A percentile compares a stretch with the other conserved stretches of the same genome.
Evolutionary conservation across 2,329 filamentous ascomycete genomes (phyloP).

Genomic region (Stagonosporopsis tanaceti): DNA sequence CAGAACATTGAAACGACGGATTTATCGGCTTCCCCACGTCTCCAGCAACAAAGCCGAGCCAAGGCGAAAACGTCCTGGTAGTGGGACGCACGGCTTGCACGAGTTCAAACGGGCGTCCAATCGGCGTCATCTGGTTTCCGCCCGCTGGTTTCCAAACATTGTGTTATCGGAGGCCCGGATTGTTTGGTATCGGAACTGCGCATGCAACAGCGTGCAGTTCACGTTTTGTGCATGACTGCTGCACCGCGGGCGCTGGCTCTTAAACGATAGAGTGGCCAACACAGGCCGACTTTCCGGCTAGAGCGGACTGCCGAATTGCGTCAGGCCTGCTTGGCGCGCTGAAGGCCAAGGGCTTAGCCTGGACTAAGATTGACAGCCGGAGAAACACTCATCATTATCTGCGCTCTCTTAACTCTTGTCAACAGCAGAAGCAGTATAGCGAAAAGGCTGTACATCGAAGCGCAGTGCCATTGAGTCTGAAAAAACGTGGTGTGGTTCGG

Average conservation of each 20-base stretch:
- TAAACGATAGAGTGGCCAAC: background rate
- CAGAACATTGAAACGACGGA: background rate
- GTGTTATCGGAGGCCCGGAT: background rate
- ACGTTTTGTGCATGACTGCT: background rate
- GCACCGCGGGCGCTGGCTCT: background rate
- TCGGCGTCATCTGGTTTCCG: constrained; percentile 18
- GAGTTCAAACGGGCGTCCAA: constrained; percentile 10
- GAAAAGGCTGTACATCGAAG: constrained; percentile 16
- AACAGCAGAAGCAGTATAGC: background rate
- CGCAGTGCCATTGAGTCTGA: constrained; percentile 28
- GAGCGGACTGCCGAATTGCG: constrained; percentile 13
- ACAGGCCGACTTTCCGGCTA: constrained; percentile 13
- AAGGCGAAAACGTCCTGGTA: constrained; percentile 2
- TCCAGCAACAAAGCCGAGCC: constrained; percentile 7
- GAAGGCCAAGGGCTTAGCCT: constrained; percentile 25
- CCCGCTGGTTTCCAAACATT: background rate
- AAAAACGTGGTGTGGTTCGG: constrained; percentile 5
- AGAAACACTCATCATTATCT: constrained; percentile 13
- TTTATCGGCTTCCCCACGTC: constrained; percentile 1
- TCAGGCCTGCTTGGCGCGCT: constrained; percentile 4
- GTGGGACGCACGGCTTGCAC: constrained; percentile 12
- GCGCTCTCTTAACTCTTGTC: constrained; percentile 16
- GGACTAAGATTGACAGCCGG: constrained; percentile 19
- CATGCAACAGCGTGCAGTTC: too few species aligned
- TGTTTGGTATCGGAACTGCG: background rate